Percentiles rank a stretch among this genome's conserved stretches.
These are phyloP conservation scores for Balansia obtecta DNA, from an alignment of 2,329 filamentous ascomycete species.

Conservation along the genomic window DNA sequence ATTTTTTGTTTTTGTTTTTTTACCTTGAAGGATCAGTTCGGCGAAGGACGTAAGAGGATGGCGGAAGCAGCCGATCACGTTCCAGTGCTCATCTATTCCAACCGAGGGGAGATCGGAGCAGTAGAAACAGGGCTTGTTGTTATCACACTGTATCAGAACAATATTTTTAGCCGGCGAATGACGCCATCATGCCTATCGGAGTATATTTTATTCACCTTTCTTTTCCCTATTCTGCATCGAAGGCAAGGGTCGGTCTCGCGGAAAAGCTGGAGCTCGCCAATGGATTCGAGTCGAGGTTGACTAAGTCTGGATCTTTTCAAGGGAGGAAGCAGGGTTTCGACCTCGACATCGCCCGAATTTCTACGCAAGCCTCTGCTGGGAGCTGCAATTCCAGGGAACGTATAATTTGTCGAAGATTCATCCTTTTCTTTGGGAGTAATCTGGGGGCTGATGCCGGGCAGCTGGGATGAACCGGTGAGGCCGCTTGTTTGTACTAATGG, in stretches of 20 bases:
- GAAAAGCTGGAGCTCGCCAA: conserved; percentile 40
- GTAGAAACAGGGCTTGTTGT: conserved; percentile 33
- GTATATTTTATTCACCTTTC: conserved; percentile 24
- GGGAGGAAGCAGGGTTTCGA: conserved; percentile 40
- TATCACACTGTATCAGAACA: conserved; percentile 32
- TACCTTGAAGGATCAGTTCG: conserved; percentile 39
- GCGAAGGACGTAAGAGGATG: conserved; percentile 33
- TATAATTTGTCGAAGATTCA: conserved; percentile 4
- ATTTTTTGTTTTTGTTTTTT: too few species aligned
- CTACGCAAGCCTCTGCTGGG: conserved; percentile 13
- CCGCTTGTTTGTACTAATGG: conserved; percentile 3
- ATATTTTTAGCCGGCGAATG: background rate
- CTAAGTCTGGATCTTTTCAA: conserved; percentile 40
- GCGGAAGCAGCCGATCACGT: conserved; percentile 37
- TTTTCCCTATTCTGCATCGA: conserved; percentile 34
- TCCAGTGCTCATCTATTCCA: conserved; percentile 33
- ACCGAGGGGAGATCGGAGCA: conserved; percentile 28
- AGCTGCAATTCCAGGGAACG: background rate
- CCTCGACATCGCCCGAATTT: conserved; percentile 32
- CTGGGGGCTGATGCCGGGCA: conserved; percentile 8
- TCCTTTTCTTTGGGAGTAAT: conserved; percentile 6
- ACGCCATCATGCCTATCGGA: background rate
- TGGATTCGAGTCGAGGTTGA: conserved; percentile 42
- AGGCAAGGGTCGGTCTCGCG: conserved; percentile 36
- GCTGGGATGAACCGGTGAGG: conserved; percentile 2